These are phyloP conservation scores for Trametes elegans DNA, from an alignment of 768 basidiomycete species.

Conservation along the genomic window DNA sequence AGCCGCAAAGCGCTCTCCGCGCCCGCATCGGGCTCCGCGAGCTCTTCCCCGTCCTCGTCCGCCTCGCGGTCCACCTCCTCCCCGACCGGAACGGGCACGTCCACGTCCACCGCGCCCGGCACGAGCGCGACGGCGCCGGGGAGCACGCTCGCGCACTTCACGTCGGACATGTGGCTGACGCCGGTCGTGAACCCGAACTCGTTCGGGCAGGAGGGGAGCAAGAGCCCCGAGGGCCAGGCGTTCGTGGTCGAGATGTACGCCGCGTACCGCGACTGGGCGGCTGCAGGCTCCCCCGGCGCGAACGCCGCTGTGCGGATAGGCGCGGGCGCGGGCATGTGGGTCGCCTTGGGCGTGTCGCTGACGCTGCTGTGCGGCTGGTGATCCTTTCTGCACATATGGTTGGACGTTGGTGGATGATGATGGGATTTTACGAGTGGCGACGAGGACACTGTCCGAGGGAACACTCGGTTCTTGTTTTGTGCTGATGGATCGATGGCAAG, in stretches of 20 bases:
- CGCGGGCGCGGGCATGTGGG: neutral
- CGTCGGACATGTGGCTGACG: conserved; percentile 59
- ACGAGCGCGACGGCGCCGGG: conserved; percentile 2
- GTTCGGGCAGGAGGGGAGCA: conserved; percentile 42
- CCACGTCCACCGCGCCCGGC: conserved; percentile 8
- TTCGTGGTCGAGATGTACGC: conserved; percentile 77
- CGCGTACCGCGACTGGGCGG: conserved; percentile 74
- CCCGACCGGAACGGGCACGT: too few species aligned
- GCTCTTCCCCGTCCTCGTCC: conserved; percentile 1
- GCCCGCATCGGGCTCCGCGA: neutral
- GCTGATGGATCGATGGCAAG: too few species aligned
- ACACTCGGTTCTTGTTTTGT: too few species aligned
- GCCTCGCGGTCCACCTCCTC: neutral
- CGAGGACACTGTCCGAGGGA: too few species aligned
- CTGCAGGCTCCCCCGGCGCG: conserved; percentile 50
- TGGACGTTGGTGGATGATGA: too few species aligned
- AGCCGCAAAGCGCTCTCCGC: conserved; percentile 42
- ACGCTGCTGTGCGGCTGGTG: neutral
- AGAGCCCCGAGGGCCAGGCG: conserved; percentile 76
- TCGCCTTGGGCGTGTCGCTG: neutral
- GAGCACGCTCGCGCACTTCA: conserved; percentile 45
- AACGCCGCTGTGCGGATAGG: conserved; percentile 32
- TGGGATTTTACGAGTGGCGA: too few species aligned
- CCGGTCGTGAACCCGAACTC: conserved; percentile 75
- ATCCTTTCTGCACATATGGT: too few species aligned